Percentiles rank a stretch among this genome's conserved stretches.
These are phyloP conservation scores for Neurospora tetrasperma DNA, from an alignment of 495 filamentous ascomycete genomes.

Conservation along the genomic window DNA sequence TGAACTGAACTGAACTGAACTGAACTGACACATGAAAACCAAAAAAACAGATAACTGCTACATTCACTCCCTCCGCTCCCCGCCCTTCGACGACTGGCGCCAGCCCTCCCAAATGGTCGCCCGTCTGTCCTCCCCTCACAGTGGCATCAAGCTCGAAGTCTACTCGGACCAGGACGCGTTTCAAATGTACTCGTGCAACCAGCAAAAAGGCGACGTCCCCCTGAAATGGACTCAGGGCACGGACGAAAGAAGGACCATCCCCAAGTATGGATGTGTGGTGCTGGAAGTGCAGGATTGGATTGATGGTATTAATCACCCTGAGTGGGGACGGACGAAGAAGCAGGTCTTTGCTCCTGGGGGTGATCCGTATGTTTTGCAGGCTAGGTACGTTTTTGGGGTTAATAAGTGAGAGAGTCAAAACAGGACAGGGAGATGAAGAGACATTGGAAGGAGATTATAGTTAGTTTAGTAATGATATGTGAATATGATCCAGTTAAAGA, in stretches of 20 bases:
- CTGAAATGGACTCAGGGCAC: conserved; percentile 55
- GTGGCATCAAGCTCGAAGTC: conserved; percentile 64
- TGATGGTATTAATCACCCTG: conserved; percentile 69
- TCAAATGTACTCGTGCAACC: conserved; percentile 69
- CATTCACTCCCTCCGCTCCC: conserved; percentile 29
- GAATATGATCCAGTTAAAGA: background rate
- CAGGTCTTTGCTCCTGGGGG: conserved; percentile 56
- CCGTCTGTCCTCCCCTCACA: conserved; percentile 49
- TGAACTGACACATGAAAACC: too few relatives aligned
- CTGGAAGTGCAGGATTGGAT: conserved; percentile 66
- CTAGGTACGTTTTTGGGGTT: conserved; percentile 37
- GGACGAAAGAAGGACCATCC: conserved; percentile 37
- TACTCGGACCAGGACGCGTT: conserved; percentile 66
- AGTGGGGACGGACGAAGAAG: conserved; percentile 56
- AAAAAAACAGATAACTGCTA: conserved; percentile 39
- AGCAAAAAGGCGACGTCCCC: conserved; percentile 55
- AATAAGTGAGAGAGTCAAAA: background rate
- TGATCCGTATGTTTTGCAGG: conserved; percentile 52
- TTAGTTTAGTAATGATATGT: background rate
- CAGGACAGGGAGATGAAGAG: background rate
- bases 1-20: too few relatives aligned
- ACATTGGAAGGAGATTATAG: background rate
- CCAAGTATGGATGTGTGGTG: conserved; percentile 64
- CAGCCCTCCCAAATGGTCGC: conserved; percentile 44
- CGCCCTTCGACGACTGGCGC: conserved; percentile 38